phyloP scores from a whole-genome alignment of 164 flowering plant species.

The Stephania japonica region DNA sequence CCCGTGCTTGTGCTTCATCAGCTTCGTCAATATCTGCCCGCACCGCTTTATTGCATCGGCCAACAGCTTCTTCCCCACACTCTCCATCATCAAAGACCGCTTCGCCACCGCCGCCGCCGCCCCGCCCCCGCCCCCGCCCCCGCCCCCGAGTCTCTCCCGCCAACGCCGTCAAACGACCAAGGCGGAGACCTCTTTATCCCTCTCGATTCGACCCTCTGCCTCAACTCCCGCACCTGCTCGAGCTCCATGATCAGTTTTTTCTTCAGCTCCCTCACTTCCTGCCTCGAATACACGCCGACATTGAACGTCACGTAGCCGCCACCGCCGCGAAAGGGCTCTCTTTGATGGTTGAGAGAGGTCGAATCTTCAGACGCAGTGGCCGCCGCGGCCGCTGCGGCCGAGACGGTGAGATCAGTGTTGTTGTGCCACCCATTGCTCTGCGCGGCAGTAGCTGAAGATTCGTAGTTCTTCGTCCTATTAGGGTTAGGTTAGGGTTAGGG shows the following conservation, averaged over 20 bases:
- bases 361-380: conserved; percentile 18
- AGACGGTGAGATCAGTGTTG: background rate
- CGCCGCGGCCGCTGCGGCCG: background rate
- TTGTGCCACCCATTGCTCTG: conserved; percentile 14
- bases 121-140: too few relatives aligned
- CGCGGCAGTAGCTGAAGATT: background rate
- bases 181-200: conserved; percentile 16
- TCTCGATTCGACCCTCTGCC: conserved; percentile 44
- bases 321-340: background rate
- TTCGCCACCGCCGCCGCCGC: conserved; percentile 25
- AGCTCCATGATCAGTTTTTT: conserved; percentile 45
- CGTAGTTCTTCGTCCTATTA: conserved; percentile 13
- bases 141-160: too few relatives aligned
- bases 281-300: conserved; percentile 32
- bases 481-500: conserved; percentile 26
- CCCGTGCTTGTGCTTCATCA: conserved; percentile 64
- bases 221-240: conserved; percentile 44
- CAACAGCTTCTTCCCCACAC: background rate
- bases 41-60: conserved; percentile 42
- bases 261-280: conserved; percentile 49
- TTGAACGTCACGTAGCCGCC: conserved; percentile 29
- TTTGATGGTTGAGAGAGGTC: conserved; percentile 5
- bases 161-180: too few relatives aligned
- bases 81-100: conserved; percentile 23
- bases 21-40: conserved; percentile 43